Percentiles rank a stretch among this genome's conserved stretches.
These are phyloP conservation scores for Hortiboletus flavorubellus DNA, from an alignment of 768 basidiomycete genomes.

Conservation along the genomic window DNA sequence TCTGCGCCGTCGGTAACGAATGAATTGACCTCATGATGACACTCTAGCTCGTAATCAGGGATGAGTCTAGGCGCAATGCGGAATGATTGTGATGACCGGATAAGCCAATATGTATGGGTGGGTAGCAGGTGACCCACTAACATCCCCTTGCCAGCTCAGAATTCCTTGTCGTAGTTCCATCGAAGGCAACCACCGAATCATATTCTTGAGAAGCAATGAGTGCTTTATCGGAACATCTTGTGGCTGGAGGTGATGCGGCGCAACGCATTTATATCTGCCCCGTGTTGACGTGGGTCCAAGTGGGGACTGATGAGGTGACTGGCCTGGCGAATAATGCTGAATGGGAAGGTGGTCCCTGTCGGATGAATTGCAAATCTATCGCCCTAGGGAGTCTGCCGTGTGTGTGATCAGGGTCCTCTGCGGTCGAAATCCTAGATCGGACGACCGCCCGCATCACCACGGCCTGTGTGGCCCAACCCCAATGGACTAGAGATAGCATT, in stretches of 20 bases:
- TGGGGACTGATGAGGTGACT: background rate
- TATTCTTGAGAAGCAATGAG: background rate
- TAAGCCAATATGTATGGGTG: background rate
- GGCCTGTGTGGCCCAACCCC: background rate
- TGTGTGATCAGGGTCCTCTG: background rate
- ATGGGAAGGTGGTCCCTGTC: background rate
- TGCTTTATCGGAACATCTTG: too few species aligned
- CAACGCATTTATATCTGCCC: too few species aligned
- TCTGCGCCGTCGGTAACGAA: conserved; percentile 9
- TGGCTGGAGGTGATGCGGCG: too few species aligned
- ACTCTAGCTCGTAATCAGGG: background rate
- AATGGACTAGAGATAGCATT: background rate
- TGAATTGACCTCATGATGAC: conserved; percentile 2
- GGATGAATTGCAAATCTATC: background rate
- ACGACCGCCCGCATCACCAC: background rate
- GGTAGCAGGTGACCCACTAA: background rate
- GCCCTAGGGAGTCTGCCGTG: background rate
- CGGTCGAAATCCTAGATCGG: background rate
- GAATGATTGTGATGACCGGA: background rate
- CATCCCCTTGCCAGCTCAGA: background rate
- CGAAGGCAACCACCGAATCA: background rate
- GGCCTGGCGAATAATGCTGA: background rate
- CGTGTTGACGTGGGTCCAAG: too few species aligned
- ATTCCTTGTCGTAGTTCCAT: background rate
- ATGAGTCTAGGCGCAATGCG: conserved; percentile 1